phyloP scores from a whole-genome alignment of 306 rosid genomes.

The Dalbergia oliveri region DNA sequence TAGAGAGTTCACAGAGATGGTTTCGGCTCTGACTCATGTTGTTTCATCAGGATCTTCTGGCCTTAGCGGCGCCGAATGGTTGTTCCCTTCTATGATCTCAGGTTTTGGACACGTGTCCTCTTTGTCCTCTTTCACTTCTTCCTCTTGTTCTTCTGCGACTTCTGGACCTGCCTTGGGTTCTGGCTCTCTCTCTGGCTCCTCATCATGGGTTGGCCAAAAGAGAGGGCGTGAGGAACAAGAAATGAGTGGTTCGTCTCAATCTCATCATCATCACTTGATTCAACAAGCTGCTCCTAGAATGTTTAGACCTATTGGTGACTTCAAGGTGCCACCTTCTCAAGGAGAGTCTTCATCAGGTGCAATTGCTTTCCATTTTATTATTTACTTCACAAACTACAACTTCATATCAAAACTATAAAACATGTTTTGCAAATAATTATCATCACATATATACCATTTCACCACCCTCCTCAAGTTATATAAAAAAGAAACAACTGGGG shows the following conservation, averaged over 20 bases:
- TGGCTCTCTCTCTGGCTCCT: neutral
- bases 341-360: constrained; percentile 62
- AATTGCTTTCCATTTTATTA: constrained; percentile 26
- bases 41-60: constrained; percentile 70
- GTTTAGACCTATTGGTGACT: constrained; percentile 48
- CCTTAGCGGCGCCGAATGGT: constrained; percentile 46
- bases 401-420: neutral
- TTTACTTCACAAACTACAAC: neutral
- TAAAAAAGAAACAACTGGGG: neutral
- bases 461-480: neutral
- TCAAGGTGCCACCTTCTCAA: constrained; percentile 45
- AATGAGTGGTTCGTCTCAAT: constrained; percentile 24
- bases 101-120: constrained; percentile 48
- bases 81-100: constrained; percentile 48
- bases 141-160: constrained; percentile 25
- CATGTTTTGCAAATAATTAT: constrained; percentile 11
- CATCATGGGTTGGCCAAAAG: constrained; percentile 63
- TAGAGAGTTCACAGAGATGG: constrained; percentile 71
- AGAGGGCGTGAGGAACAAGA: constrained; percentile 75
- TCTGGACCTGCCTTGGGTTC: constrained; percentile 41
- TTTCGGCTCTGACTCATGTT: constrained; percentile 72
- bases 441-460: neutral
- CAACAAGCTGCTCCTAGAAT: constrained; percentile 37
- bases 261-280: constrained; percentile 28
- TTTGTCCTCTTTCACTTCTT: constrained; percentile 48